These are phyloP conservation scores for Mrakia gelida DNA, from an alignment of 768 basidiomycete species.

Conservation along the genomic window DNA sequence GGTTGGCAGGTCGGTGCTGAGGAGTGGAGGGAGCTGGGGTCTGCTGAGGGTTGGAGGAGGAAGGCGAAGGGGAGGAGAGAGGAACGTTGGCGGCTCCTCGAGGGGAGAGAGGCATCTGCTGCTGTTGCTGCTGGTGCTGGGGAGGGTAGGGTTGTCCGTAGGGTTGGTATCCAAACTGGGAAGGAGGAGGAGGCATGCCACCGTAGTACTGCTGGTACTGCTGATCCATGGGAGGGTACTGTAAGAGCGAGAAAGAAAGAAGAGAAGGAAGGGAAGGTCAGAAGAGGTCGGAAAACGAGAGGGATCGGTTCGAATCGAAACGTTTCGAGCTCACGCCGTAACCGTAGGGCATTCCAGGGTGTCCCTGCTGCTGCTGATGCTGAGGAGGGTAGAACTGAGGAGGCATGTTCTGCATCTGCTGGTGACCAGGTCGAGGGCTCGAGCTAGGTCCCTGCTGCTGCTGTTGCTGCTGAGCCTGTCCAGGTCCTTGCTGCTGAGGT, in stretches of 20 bases:
- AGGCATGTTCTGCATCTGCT: slow-evolving; percentile 24
- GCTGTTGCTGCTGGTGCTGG: slow-evolving; percentile 21
- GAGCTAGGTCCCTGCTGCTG: slow-evolving; percentile 36
- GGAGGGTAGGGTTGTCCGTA: slow-evolving; percentile 34
- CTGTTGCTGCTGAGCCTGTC: slow-evolving; percentile 32
- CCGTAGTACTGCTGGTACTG: slow-evolving; percentile 35
- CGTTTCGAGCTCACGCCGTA: neutral
- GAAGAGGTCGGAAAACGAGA: neutral
- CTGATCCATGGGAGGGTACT: slow-evolving; percentile 29
- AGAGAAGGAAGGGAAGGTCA: neutral
- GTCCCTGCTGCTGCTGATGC: slow-evolving; percentile 14
- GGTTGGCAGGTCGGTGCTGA: slow-evolving; percentile 26
- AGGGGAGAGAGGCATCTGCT: slow-evolving; percentile 36
- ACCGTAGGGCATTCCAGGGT: slow-evolving; percentile 17
- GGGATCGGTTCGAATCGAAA: neutral
- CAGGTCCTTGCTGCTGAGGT: slow-evolving; percentile 38
- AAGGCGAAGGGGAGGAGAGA: slow-evolving; percentile 33
- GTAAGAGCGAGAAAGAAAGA: slow-evolving; percentile 18
- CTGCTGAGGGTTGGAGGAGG: slow-evolving; percentile 27
- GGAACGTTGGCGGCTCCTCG: slow-evolving; percentile 32
- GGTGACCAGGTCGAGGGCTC: slow-evolving; percentile 30
- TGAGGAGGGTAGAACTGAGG: slow-evolving; percentile 18
- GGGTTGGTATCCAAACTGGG: slow-evolving; percentile 35
- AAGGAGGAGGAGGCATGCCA: slow-evolving; percentile 29
- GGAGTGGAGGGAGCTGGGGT: slow-evolving; percentile 32